Percentiles rank a stretch among this genome's conserved stretches.
These are phyloP conservation scores for Kwoniella shandongensis DNA, from an alignment of 768 basidiomycete species.

Conservation along the genomic window DNA sequence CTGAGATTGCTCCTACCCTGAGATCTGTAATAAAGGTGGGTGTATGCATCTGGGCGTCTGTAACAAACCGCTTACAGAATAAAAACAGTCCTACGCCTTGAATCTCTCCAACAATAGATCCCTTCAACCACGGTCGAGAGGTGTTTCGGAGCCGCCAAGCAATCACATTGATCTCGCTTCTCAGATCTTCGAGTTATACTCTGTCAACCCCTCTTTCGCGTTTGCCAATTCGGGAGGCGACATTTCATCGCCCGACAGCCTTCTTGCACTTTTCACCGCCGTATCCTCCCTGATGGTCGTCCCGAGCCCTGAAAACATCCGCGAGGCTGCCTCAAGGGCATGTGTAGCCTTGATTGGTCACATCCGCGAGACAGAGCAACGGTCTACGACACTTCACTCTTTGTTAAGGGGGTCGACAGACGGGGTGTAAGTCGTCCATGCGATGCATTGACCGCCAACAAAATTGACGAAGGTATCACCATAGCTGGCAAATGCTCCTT, in stretches of 20 bases:
- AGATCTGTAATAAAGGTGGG: conserved; percentile 34
- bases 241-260: conserved; percentile 10
- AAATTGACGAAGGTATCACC: not conserved
- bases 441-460: too few species aligned
- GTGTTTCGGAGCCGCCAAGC: conserved; percentile 14
- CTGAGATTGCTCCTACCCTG: conserved; percentile 13
- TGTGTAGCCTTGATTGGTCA: conserved; percentile 10
- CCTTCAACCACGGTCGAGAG: conserved; percentile 4
- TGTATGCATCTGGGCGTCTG: not conserved
- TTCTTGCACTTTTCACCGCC: conserved; percentile 14
- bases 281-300: conserved; percentile 25
- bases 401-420: too few species aligned
- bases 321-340: conserved; percentile 20
- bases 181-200: conserved; percentile 30
- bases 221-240: conserved; percentile 2
- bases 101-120: not conserved
- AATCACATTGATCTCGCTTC: conserved; percentile 20
- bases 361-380: not conserved
- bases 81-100: conserved; percentile 8
- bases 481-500: conserved; percentile 35
- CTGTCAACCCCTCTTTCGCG: conserved; percentile 27
- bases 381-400: too few species aligned
- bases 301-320: conserved; percentile 24
- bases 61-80: not conserved
- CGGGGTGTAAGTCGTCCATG: conserved; percentile 1